Evolutionary conservation across 2,329 filamentous ascomycete genomes (phyloP).

Genomic region (Talaromyces amestolkiae): DNA sequence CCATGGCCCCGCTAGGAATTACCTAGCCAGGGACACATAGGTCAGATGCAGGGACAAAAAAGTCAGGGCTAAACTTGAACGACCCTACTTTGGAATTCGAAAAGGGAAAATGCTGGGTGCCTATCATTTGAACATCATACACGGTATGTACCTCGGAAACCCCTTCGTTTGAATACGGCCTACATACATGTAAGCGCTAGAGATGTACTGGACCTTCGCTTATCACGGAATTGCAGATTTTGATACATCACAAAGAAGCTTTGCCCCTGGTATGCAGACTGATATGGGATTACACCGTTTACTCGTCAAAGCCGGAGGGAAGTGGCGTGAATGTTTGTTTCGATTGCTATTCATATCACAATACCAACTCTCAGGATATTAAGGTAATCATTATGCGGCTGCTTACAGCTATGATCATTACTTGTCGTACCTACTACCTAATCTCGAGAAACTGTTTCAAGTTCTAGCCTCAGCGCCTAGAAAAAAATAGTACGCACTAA

Average conservation of each 20-base stretch:
- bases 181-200: background rate
- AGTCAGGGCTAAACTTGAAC: background rate
- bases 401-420: background rate
- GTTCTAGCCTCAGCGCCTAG: constrained; percentile 6
- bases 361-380: too few relatives aligned
- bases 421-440: background rate
- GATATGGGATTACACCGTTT: background rate
- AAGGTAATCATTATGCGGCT: background rate
- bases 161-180: background rate
- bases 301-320: background rate
- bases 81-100: background rate
- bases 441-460: background rate
- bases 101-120: background rate
- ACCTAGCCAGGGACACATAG: background rate
- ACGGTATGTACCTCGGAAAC: background rate
- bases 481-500: background rate
- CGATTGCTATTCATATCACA: background rate
- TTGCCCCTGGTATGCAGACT: background rate
- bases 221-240: background rate
- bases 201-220: background rate
- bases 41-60: background rate
- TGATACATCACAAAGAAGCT: background rate
- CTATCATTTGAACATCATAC: background rate
- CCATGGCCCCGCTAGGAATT: background rate
- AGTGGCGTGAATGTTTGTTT: background rate